Conservation (phyloP, 1,284 basidiomycete genomes). For the Ustilago esculenta region DNA sequence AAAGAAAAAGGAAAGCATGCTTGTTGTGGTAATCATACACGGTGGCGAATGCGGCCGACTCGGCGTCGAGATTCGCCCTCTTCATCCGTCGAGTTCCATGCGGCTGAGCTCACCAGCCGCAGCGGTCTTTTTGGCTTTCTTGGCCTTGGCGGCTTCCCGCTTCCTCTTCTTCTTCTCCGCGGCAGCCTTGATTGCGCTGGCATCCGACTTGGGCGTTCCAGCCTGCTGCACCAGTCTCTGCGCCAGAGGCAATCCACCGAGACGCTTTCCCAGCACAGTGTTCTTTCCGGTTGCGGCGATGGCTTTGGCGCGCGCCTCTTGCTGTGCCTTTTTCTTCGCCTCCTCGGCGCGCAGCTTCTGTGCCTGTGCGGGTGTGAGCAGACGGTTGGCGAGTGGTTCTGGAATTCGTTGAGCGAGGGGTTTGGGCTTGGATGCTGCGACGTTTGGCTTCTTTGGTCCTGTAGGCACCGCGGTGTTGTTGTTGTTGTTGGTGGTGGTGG, state of each 20-base stretch:
- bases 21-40: too few species aligned
- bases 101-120: background rate
- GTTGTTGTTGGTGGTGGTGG: conserved; percentile 12
- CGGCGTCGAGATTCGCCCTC: background rate
- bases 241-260: conserved; percentile 40
- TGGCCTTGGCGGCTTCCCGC: conserved; percentile 29
- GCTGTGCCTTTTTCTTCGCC: conserved; percentile 43
- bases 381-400: conserved; percentile 43
- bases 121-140: conserved; percentile 15
- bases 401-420: conserved; percentile 36
- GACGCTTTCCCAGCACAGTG: conserved; percentile 35
- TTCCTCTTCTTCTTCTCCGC: conserved; percentile 48
- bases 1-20: too few species aligned
- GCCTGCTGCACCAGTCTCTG: conserved; percentile 43
- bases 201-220: conserved; percentile 43
- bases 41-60: too few species aligned
- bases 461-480: conserved; percentile 5
- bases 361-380: conserved; percentile 44
- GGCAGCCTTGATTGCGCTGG: conserved; percentile 25
- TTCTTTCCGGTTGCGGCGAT: conserved; percentile 37
- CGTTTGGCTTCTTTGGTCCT: conserved; percentile 5
- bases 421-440: conserved; percentile 16
- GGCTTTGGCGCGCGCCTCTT: conserved; percentile 29
- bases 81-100: conserved; percentile 39
- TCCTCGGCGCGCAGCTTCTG: conserved; percentile 45